Evolutionary conservation across 176 grass and related monocot species (phyloP), one percentile per base, ranked within the genome.

Genomic region (Lolium multiflorum): DNA sequence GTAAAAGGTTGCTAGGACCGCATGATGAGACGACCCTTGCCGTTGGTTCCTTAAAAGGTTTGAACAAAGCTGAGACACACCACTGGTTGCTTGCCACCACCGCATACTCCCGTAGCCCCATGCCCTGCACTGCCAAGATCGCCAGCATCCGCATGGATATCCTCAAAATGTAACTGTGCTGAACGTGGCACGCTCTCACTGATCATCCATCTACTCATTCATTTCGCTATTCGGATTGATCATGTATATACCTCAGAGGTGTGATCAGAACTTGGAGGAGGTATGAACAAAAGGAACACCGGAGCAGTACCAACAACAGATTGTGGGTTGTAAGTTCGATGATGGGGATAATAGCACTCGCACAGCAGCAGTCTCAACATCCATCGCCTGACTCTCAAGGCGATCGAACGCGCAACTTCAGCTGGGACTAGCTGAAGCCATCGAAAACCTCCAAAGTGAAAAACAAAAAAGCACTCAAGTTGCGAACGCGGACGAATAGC

Each of bases 1-100:
- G 83, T 20, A 64, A 85, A 77, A 72, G 20, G 46, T 87, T 16
- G 46, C 47, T 15, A 79, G 85, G 74, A 55, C 85, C 56, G 50
- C 66, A 26, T 37, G 38, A 48, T 38, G 69, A 81, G 75, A 57
- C 46, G 77, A 41, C 38, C 15, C 74, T 69, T 12, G 47, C 44
- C 31, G 82, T 17, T 39, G 14, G 48, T 69, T 28, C 16, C 37
- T 10, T 28, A 61, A 84, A 84, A 66, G 50, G 50, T 74, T 26
- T 63, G 73, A 38, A 43, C 20, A 91, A 88, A 88, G 81, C 85
- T 76, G 89, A 60, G 41, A 44, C 55, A 62, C 66, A 25, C 80
- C 84, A 90, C 84, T 72, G 31, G 51, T 46, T 25, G 58, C 74
- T 49, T 2, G 47, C 48, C 48, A 76, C 73, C 65, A 38, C 6